Conservation (phyloP, 2,329 filamentous ascomycete species). For the Colletotrichum tropicicola region DNA sequence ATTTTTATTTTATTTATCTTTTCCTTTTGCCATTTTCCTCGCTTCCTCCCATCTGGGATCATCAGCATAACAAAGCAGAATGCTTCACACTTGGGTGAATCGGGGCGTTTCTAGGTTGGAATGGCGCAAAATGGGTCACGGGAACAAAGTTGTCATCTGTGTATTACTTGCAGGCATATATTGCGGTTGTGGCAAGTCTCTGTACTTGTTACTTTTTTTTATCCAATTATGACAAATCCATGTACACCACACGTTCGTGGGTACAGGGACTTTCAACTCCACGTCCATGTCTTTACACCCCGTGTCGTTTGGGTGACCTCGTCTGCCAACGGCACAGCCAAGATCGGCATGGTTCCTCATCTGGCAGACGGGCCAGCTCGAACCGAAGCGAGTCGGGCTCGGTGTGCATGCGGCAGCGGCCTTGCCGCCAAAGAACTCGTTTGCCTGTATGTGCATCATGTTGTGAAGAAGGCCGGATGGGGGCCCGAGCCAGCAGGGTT, state of each 20-base stretch:
- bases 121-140: neutral
- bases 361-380: neutral
- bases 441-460: neutral
- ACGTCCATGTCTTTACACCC: too few species aligned
- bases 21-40: neutral
- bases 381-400: neutral
- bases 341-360: neutral
- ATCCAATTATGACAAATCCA: neutral
- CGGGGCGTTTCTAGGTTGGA: neutral
- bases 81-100: neutral
- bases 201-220: neutral
- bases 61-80: conserved; percentile 23
- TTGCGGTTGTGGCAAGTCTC: neutral
- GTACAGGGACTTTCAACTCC: neutral
- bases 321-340: neutral
- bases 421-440: neutral
- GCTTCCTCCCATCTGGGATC: neutral
- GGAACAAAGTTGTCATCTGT: neutral
- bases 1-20: neutral
- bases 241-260: too few species aligned
- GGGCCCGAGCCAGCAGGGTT: too few species aligned
- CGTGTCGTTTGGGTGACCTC: too few species aligned
- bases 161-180: neutral
- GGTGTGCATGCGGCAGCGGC: neutral
- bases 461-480: neutral